Conservation (phyloP, 129 eudicot genomes). For the Flaveria trinervia region DNA sequence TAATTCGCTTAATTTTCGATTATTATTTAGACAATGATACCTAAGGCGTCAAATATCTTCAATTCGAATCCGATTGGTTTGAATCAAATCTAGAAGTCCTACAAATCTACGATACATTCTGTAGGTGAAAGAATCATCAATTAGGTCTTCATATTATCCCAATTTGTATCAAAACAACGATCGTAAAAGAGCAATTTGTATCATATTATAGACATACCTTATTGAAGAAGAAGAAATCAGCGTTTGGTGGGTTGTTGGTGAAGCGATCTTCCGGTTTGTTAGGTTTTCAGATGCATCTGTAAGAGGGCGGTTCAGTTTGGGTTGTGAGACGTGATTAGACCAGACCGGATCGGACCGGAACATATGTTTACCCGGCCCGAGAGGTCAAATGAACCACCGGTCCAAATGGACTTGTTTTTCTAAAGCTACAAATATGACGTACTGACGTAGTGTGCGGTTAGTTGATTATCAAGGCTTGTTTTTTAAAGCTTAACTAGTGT, state of each 20-base stretch:
- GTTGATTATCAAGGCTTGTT: too few relatives aligned
- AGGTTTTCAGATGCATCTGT: too few relatives aligned
- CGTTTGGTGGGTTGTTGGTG: neutral
- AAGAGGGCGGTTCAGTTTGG: neutral
- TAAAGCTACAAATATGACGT: neutral
- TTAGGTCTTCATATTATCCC: constrained; percentile 2
- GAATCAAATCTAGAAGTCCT: neutral
- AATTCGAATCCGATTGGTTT: neutral
- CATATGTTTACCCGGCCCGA: neutral
- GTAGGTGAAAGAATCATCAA: neutral
- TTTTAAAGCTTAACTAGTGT: too few relatives aligned
- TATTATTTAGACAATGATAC: too few relatives aligned
- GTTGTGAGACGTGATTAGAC: neutral
- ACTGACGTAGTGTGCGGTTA: too few relatives aligned
- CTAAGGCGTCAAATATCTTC: neutral
- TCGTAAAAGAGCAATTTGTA: constrained; percentile 12
- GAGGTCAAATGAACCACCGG: neutral
- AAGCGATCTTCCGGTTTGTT: too few relatives aligned
- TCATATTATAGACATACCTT: constrained; percentile 17
- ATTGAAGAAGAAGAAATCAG: constrained; percentile 16
- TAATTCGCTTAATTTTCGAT: too few relatives aligned
- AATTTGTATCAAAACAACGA: neutral
- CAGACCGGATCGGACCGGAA: neutral
- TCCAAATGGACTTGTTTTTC: neutral
- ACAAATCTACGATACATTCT: neutral